These are phyloP conservation scores for Pestalotiopsis sp. DNA, from an alignment of 2,329 filamentous ascomycete species.

Conservation along the genomic window DNA sequence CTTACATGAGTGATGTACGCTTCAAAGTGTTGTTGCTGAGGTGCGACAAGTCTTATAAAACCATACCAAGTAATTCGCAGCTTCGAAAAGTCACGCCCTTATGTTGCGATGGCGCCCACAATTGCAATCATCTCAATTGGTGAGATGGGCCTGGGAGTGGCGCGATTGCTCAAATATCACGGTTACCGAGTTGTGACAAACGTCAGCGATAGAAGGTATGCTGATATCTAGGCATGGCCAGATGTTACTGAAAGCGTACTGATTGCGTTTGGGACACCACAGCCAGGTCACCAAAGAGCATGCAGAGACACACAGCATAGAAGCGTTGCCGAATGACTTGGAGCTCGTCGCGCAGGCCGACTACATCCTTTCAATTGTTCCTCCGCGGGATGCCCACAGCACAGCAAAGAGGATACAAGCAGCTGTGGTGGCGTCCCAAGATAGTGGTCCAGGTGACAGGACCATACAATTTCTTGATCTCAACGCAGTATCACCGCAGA, in stretches of 20 bases:
- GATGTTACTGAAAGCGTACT: background rate
- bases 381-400: background rate
- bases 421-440: background rate
- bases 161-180: background rate
- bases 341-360: background rate
- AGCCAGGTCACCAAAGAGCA: background rate
- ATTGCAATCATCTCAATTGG: slow-evolving; percentile 3
- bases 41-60: background rate
- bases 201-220: slow-evolving; percentile 1
- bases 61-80: background rate
- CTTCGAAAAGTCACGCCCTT: background rate
- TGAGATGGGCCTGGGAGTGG: slow-evolving; percentile 4
- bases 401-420: background rate
- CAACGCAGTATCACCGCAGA: background rate
- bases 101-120: background rate
- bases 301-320: background rate
- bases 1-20: background rate
- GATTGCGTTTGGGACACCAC: background rate
- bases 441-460: background rate
- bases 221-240: background rate
- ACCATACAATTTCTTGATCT: background rate
- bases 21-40: background rate
- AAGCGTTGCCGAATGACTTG: background rate
- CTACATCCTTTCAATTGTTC: background rate
- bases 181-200: slow-evolving; percentile 2